Percentiles rank a stretch among this genome's conserved stretches.
These are phyloP conservation scores for Zygoascus flipseniorum DNA, from an alignment of 805 yeast genomes.

Conservation along the genomic window DNA sequence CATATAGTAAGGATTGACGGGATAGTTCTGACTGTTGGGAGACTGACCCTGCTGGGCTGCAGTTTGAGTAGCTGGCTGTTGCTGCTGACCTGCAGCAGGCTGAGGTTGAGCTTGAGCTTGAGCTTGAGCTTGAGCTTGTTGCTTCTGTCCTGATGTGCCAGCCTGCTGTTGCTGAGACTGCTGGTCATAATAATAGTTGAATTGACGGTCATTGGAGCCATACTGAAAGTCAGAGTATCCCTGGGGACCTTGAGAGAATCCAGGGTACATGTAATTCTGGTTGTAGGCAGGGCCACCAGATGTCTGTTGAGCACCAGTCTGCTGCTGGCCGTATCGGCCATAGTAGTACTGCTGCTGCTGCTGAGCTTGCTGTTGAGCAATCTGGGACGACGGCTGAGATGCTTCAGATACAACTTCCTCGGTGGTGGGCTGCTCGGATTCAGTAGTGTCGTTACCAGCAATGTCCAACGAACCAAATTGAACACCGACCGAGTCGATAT, in stretches of 20 bases:
- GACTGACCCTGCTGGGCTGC: slow-evolving; percentile 20
- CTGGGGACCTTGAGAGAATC: slow-evolving; percentile 11
- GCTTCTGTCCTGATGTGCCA: background rate
- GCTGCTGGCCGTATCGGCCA: slow-evolving; percentile 9
- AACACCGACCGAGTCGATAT: slow-evolving; percentile 44
- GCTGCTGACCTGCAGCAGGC: slow-evolving; percentile 11
- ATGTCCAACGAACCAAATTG: slow-evolving; percentile 54
- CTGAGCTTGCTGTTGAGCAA: slow-evolving; percentile 14
- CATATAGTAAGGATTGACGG: slow-evolving; percentile 19
- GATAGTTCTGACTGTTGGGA: slow-evolving; percentile 11
- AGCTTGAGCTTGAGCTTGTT: slow-evolving; percentile 5
- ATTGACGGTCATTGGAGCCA: slow-evolving; percentile 12
- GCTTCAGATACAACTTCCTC: slow-evolving; percentile 1
- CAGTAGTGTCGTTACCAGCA: slow-evolving; percentile 30
- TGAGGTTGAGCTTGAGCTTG: slow-evolving; percentile 20
- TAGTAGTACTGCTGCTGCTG: slow-evolving; percentile 13
- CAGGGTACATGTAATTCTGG: slow-evolving; percentile 17
- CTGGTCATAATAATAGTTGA: slow-evolving; percentile 17
- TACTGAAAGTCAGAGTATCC: slow-evolving; percentile 14
- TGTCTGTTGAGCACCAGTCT: slow-evolving; percentile 16
- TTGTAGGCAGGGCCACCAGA: background rate
- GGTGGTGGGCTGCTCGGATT: slow-evolving; percentile 9
- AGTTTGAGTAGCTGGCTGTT: slow-evolving; percentile 15
- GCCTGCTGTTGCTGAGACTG: slow-evolving; percentile 10
- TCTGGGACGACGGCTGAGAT: slow-evolving; percentile 14